A percentile compares a stretch with the other conserved stretches of the same genome.
Conservation (phyloP, 1,284 basidiomycete species). For the Malassezia dermatis region DNA sequence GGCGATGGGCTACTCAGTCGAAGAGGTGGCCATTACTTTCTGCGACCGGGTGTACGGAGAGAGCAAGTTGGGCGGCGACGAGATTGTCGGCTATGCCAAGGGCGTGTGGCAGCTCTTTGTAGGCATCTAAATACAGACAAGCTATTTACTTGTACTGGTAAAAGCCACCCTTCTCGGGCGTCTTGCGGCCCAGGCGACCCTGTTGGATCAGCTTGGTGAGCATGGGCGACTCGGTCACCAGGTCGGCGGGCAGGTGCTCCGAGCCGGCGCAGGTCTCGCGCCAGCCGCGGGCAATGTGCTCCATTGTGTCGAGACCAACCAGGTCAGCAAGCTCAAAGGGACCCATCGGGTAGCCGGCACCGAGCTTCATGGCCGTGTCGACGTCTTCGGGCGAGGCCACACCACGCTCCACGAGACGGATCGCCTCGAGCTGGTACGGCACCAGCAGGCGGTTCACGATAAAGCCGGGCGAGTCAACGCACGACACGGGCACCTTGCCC, state of each 20-base stretch:
- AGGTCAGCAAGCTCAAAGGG: conserved; percentile 56
- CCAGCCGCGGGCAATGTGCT: conserved; percentile 54
- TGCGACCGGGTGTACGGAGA: conserved; percentile 85
- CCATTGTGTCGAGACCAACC: conserved; percentile 52
- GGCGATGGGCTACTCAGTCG: conserved; percentile 68
- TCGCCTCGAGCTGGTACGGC: conserved; percentile 55
- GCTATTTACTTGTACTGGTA: conserved; percentile 44
- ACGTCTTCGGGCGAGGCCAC: conserved; percentile 55
- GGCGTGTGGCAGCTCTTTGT: conserved; percentile 69
- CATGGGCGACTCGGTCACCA: conserved; percentile 51
- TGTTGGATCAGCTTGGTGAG: conserved; percentile 53
- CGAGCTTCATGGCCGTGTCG: conserved; percentile 57
- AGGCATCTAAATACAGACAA: conserved; percentile 3
- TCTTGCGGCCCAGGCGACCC: conserved; percentile 55
- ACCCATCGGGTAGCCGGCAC: conserved; percentile 52
- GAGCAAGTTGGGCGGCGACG: conserved; percentile 76
- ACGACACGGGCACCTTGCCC: conserved; percentile 54
- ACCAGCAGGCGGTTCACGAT: conserved; percentile 54
- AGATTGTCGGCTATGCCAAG: conserved; percentile 76
- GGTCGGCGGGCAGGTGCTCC: conserved; percentile 50
- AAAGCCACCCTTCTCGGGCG: conserved; percentile 51
- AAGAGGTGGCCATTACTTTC: conserved; percentile 84
- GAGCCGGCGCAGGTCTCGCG: conserved; percentile 50
- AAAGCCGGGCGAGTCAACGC: conserved; percentile 52
- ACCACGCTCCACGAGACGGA: conserved; percentile 55